These are phyloP conservation scores for Tricholoma matsutake DNA, from an alignment of 768 basidiomycete species.

Conservation along the genomic window DNA sequence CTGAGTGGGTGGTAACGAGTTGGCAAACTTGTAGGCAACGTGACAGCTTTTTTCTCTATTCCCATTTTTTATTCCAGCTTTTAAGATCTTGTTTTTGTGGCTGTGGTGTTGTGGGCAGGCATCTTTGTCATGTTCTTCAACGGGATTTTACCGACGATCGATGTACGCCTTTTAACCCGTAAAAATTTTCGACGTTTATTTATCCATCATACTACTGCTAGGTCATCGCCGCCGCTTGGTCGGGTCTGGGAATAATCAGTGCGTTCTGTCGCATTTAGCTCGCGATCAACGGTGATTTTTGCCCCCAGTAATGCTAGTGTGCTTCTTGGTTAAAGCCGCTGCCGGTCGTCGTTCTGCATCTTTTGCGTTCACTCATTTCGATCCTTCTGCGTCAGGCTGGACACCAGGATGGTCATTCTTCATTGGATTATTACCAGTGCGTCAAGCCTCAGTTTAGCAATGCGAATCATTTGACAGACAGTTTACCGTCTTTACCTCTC, in stretches of 20 bases:
- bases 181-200: not conserved
- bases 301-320: constrained; percentile 36
- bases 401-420: constrained; percentile 67
- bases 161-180: constrained; percentile 30
- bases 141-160: constrained; percentile 43
- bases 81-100: constrained; percentile 55
- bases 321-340: constrained; percentile 53
- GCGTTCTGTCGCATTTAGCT: not conserved
- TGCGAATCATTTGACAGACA: not conserved
- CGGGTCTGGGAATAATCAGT: constrained; percentile 54
- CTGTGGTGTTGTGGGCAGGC: constrained; percentile 43
- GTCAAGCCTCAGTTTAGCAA: too few species aligned
- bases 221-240: constrained; percentile 62
- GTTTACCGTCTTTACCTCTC: constrained; percentile 2
- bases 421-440: constrained; percentile 57
- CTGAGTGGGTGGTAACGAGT: constrained; percentile 52
- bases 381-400: constrained; percentile 66
- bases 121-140: constrained; percentile 57
- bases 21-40: constrained; percentile 54
- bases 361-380: constrained; percentile 57
- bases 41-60: not conserved
- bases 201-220: constrained; percentile 19
- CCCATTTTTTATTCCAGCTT: not conserved
- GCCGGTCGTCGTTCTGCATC: constrained; percentile 50
- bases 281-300: not conserved